Evolutionary conservation across 1,139 yeast species (phyloP).

Genomic region (Neolecta irregularis): DNA sequence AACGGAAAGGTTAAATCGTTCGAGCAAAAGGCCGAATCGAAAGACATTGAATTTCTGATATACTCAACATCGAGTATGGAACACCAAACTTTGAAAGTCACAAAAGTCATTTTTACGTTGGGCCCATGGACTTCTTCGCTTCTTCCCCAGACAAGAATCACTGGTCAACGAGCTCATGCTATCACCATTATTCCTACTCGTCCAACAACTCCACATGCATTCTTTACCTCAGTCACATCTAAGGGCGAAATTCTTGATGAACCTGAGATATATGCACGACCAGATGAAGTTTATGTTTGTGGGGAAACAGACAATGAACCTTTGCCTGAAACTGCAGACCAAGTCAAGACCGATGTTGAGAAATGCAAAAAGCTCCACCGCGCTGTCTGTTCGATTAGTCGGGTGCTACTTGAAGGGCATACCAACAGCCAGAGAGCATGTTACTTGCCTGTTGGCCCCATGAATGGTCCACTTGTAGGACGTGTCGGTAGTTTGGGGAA

Average conservation of each 20-base stretch:
- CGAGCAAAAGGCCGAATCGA: no score
- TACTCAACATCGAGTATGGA: slow-evolving; percentile 3
- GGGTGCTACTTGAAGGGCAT: slow-evolving; percentile 56
- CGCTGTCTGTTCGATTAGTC: slow-evolving; percentile 66
- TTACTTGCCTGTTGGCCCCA: slow-evolving; percentile 79
- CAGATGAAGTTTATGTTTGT: slow-evolving; percentile 90
- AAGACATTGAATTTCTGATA: no score
- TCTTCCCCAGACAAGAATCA: slow-evolving; percentile 80
- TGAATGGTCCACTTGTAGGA: slow-evolving; percentile 87
- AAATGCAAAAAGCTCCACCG: slow-evolving; percentile 78
- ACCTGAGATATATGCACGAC: slow-evolving; percentile 90
- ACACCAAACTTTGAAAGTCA: slow-evolving; percentile 34
- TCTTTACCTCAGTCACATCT: slow-evolving; percentile 75
- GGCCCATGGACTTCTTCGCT: slow-evolving; percentile 96
- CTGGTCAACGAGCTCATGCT: slow-evolving; percentile 86
- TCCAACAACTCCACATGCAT: slow-evolving; percentile 74
- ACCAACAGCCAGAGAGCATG: slow-evolving; percentile 84
- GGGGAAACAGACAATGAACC: slow-evolving; percentile 95
- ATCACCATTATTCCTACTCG: slow-evolving; percentile 70
- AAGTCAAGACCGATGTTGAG: slow-evolving; percentile 72
- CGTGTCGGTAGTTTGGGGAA: no score
- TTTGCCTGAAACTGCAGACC: slow-evolving; percentile 87
- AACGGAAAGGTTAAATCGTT: slow-evolving; percentile 40
- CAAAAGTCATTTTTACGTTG: slow-evolving; percentile 65
- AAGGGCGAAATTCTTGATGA: slow-evolving; percentile 38